These are phyloP conservation scores for Exophiala mesophila DNA, from an alignment of 2,329 filamentous ascomycete species.

Conservation along the genomic window DNA sequence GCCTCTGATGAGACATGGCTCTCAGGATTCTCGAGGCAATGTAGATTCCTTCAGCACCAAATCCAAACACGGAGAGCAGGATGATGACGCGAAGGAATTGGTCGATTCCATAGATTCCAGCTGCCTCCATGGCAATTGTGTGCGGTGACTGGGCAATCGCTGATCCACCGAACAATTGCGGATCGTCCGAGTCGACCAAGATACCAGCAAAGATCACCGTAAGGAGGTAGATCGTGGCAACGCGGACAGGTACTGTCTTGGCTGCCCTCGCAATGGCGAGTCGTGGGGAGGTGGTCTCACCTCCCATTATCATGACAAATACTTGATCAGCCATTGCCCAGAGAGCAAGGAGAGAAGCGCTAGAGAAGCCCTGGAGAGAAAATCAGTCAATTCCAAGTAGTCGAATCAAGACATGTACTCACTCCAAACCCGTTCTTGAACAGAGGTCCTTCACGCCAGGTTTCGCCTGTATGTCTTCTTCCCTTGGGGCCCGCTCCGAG, in stretches of 20 bases:
- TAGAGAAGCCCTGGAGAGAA: conserved; percentile 29
- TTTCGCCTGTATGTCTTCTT: conserved; percentile 30
- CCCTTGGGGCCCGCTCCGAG: conserved; percentile 37
- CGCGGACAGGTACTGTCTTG: conserved; percentile 32
- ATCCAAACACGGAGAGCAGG: conserved; percentile 31
- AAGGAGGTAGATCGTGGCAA: conserved; percentile 31
- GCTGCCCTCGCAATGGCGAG: conserved; percentile 34
- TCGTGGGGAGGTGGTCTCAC: conserved; percentile 34
- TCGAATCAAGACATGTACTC: conserved; percentile 3
- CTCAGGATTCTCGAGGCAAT: conserved; percentile 32
- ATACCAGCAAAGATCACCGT: conserved; percentile 29
- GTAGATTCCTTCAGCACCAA: conserved; percentile 32
- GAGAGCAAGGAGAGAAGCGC: conserved; percentile 30
- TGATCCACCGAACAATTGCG: conserved; percentile 28
- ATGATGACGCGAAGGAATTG: conserved; percentile 33
- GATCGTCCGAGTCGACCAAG: conserved; percentile 27
- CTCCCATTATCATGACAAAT: conserved; percentile 34
- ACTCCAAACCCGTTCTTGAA: conserved; percentile 35
- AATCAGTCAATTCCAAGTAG: no score
- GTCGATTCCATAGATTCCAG: conserved; percentile 30
- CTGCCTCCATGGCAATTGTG: conserved; percentile 30
- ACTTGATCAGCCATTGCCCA: conserved; percentile 32
- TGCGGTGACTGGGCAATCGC: conserved; percentile 32
- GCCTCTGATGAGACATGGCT: conserved; percentile 29
- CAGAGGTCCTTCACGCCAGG: conserved; percentile 31